A percentile compares a stretch with the other conserved stretches of the same genome.
Evolutionary conservation across 352 stramenopile species (phyloP).

Genomic region (Globisporangium yorkense): DNA sequence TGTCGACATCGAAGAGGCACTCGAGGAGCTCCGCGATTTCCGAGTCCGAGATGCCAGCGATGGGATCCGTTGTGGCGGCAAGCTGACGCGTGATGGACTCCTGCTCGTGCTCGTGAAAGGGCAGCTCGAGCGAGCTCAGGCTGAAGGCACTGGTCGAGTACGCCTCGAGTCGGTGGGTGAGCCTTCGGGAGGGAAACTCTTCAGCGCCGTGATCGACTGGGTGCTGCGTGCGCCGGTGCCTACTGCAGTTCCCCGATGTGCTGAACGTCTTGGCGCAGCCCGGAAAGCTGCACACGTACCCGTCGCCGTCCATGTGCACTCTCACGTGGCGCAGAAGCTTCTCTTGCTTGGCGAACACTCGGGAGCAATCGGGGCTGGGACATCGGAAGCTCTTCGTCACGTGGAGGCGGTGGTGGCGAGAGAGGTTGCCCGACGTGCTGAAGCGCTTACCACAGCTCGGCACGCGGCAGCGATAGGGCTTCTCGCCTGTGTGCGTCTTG

Average conservation of each 20-base stretch:
- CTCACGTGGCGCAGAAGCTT: slow-evolving; percentile 45
- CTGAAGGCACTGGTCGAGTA: background rate
- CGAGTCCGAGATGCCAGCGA: background rate
- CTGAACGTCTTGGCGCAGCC: slow-evolving; percentile 60
- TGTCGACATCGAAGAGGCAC: background rate
- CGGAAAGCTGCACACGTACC: slow-evolving; percentile 41
- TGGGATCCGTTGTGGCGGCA: background rate
- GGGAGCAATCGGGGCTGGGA: slow-evolving; percentile 32
- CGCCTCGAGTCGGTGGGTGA: background rate
- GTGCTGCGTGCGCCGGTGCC: slow-evolving; percentile 59
- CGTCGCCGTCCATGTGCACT: slow-evolving; percentile 37
- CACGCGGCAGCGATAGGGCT: slow-evolving; percentile 57
- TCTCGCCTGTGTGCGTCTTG: slow-evolving; percentile 75
- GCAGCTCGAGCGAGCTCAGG: background rate
- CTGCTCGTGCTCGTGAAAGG: background rate
- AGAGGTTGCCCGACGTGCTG: slow-evolving; percentile 59
- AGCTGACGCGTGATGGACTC: background rate
- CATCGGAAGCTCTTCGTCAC: slow-evolving; percentile 18
- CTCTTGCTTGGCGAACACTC: slow-evolving; percentile 38
- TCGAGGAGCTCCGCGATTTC: background rate
- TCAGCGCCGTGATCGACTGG: background rate
- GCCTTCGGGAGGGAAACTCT: background rate
- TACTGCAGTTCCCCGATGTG: slow-evolving; percentile 57
- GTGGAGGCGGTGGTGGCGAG: slow-evolving; percentile 56
- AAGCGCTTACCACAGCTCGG: slow-evolving; percentile 55